Evolutionary conservation across 148 eudicot genomes (phyloP).

Genomic region (Chenopodium album): DNA sequence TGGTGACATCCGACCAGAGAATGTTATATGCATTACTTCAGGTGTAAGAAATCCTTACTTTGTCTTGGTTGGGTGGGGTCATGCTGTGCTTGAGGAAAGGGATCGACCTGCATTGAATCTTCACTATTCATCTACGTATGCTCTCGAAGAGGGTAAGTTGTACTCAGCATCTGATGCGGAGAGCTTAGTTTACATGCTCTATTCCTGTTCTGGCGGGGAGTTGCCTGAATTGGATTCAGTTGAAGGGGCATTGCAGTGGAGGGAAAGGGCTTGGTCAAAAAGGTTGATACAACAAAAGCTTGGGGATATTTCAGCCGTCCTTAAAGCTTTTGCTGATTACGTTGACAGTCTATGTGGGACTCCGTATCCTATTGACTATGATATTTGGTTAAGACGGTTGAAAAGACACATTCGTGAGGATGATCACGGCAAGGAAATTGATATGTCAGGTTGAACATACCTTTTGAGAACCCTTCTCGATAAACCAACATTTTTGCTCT

Average conservation of each 20-base stretch:
- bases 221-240: conserved; percentile 83
- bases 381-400: conserved; percentile 81
- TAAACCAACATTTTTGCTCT: conserved; percentile 12
- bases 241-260: conserved; percentile 92
- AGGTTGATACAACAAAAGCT: conserved; percentile 87
- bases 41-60: conserved; percentile 52
- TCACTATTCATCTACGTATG: conserved; percentile 86
- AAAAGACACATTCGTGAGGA: conserved; percentile 62
- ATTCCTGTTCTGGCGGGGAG: conserved; percentile 67
- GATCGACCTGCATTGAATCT: conserved; percentile 90
- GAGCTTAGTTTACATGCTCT: conserved; percentile 89
- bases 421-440: conserved; percentile 69
- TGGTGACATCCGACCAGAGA: conserved; percentile 91
- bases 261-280: conserved; percentile 86
- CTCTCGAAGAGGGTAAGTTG: conserved; percentile 88
- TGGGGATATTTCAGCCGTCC: conserved; percentile 87
- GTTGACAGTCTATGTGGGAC: conserved; percentile 97
- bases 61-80: conserved; percentile 88
- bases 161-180: conserved; percentile 96
- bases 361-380: conserved; percentile 80
- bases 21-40: conserved; percentile 58
- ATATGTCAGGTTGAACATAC: conserved; percentile 38
- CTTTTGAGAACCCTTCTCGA: not conserved
- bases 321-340: conserved; percentile 96
- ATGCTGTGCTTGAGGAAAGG: conserved; percentile 86